Evolutionary conservation across 495 filamentous ascomycete species (phyloP).

Genomic region (Peziza echinospora): DNA sequence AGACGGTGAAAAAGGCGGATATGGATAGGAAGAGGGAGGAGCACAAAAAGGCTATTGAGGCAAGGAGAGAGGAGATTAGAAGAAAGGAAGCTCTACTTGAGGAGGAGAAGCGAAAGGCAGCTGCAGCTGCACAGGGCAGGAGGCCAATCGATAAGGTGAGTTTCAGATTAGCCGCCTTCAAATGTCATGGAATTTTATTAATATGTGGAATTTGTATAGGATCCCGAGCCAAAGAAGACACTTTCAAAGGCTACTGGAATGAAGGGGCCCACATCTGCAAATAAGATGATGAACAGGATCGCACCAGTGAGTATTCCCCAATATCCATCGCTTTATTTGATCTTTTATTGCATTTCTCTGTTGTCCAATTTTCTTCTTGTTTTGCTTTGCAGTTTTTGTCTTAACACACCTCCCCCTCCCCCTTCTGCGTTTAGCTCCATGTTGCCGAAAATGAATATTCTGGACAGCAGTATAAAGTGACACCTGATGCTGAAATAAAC

Average conservation of each 20-base stretch:
- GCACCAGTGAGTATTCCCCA: no score
- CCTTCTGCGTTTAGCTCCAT: not conserved
- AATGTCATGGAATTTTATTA: no score
- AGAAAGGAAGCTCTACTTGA: conserved; percentile 2
- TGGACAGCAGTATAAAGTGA: not conserved
- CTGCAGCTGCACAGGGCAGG: conserved; percentile 25
- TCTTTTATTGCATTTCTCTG: no score
- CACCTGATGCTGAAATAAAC: not conserved
- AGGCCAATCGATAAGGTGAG: not conserved
- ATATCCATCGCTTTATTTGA: no score
- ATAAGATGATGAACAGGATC: no score
- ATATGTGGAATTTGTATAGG: not conserved
- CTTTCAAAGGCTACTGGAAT: not conserved
- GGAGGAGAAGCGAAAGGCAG: conserved; percentile 37
- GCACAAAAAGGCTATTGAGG: not conserved
- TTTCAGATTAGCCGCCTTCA: no score
- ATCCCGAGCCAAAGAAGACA: not conserved
- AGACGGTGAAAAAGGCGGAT: not conserved
- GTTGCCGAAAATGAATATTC: no score
- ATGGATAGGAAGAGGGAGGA: not conserved
- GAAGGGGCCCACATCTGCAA: not conserved
- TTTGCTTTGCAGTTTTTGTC: not conserved
- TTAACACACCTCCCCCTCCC: not conserved
- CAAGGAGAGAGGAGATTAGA: not conserved
- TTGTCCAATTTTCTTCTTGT: not conserved